phyloP scores from a whole-genome alignment of 441 rosid species.

The Erodium texanum region DNA sequence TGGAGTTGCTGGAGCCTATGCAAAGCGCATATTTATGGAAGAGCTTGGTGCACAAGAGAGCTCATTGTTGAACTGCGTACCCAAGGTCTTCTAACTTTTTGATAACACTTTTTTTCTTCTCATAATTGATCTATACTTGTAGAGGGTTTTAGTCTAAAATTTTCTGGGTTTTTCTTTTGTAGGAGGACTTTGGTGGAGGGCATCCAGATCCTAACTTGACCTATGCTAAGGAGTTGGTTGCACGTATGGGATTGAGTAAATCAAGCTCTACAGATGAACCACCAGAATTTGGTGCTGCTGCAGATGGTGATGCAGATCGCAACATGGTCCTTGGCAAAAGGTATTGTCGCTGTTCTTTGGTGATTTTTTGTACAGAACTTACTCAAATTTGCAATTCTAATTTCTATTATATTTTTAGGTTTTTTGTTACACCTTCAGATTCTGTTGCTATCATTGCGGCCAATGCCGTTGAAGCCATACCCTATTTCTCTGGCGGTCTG shows the following conservation, averaged over 20 bases:
- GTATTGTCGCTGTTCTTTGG: slow-evolving; percentile 24
- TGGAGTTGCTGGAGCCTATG: slow-evolving; percentile 98
- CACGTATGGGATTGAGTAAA: slow-evolving; percentile 85
- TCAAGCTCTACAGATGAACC: slow-evolving; percentile 50
- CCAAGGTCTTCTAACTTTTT: slow-evolving; percentile 50
- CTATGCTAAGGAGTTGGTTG: slow-evolving; percentile 93
- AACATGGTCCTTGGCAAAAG: slow-evolving; percentile 98
- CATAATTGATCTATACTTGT: background rate
- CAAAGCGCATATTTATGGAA: slow-evolving; percentile 81
- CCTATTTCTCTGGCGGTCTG: slow-evolving; percentile 84
- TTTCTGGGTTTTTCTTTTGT: slow-evolving; percentile 12
- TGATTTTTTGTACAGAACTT: slow-evolving; percentile 2
- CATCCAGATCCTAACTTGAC: slow-evolving; percentile 99
- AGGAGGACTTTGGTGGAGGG: slow-evolving; percentile 99
- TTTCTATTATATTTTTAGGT: slow-evolving; percentile 38
- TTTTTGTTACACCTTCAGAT: slow-evolving; percentile 97
- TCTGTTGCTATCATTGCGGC: slow-evolving; percentile 98
- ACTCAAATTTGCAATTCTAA: slow-evolving; percentile 8
- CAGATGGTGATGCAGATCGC: slow-evolving; percentile 99
- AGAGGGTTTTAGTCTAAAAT: too few relatives aligned
- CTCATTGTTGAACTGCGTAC: slow-evolving; percentile 74
- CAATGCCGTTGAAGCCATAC: slow-evolving; percentile 80
- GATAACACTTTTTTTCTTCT: slow-evolving; percentile 1
- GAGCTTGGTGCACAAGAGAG: slow-evolving; percentile 85
- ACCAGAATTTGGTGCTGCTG: slow-evolving; percentile 99